Evolutionary conservation across 805 yeast genomes (phyloP).

Genomic region (Candida maris): DNA sequence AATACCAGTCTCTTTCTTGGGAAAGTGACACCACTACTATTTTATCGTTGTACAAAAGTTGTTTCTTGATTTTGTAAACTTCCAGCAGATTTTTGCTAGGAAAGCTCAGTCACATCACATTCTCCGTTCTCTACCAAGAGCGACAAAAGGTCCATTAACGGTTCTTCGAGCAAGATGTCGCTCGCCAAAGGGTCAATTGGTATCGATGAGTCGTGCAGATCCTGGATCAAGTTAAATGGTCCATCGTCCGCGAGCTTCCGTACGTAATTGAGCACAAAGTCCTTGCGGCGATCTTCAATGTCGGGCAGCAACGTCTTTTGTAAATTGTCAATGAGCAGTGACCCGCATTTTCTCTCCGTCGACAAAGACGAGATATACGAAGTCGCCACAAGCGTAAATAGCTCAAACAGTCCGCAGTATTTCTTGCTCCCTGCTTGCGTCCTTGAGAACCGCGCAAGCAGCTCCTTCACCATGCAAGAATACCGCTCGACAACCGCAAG

Average conservation of each 20-base stretch:
- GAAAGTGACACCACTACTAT: no score
- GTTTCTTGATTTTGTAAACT: no score
- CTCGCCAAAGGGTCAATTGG: no score
- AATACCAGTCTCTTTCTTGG: no score
- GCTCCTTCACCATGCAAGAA: not conserved
- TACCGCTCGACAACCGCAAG: not conserved
- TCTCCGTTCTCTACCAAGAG: no score
- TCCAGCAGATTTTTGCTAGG: no score
- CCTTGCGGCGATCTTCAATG: not conserved
- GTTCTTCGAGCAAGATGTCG: no score
- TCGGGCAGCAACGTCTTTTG: not conserved
- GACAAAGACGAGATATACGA: not conserved
- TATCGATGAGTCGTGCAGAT: not conserved
- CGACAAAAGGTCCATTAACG: no score
- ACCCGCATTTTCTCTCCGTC: not conserved
- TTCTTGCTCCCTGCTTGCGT: not conserved
- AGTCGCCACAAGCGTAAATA: not conserved
- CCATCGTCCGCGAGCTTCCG: not conserved
- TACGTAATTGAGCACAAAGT: conserved; percentile 1
- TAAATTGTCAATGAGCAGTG: not conserved
- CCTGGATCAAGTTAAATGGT: conserved; percentile 1
- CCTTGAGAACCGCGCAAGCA: not conserved
- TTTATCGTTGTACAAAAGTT: no score
- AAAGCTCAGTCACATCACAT: no score
- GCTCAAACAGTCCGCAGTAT: not conserved